Percentiles rank a stretch among this genome's conserved stretches.
Evolutionary conservation across 768 basidiomycete species (phyloP).

Genomic region (Cystobasidium ongulense): DNA sequence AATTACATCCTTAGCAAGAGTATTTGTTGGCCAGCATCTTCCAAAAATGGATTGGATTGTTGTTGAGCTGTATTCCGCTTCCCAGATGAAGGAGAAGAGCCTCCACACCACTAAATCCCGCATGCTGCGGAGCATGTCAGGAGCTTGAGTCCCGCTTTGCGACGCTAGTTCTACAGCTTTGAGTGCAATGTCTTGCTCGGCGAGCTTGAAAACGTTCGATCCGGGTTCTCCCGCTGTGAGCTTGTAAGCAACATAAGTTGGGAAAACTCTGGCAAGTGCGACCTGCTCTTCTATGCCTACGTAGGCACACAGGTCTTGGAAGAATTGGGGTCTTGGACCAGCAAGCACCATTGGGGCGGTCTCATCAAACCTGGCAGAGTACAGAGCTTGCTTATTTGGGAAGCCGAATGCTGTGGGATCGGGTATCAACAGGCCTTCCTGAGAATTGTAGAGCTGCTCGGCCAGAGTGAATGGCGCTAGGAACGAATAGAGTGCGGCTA

Average conservation of each 20-base stretch:
- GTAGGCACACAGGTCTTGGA: slow-evolving; percentile 1
- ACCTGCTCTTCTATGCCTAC: background rate
- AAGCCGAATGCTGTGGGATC: slow-evolving; percentile 66
- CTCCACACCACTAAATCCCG: slow-evolving; percentile 12
- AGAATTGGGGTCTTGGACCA: background rate
- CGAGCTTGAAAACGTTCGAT: background rate
- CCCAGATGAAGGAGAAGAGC: slow-evolving; percentile 25
- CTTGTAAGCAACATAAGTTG: slow-evolving; percentile 15
- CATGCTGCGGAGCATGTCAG: background rate
- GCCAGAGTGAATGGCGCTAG: slow-evolving; percentile 68
- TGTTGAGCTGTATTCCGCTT: background rate
- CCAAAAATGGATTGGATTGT: background rate
- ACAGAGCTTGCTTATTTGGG: slow-evolving; percentile 57
- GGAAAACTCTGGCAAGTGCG: slow-evolving; percentile 3
- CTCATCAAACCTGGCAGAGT: slow-evolving; percentile 58
- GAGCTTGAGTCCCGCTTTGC: background rate
- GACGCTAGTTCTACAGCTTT: slow-evolving; percentile 2
- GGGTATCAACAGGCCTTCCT: slow-evolving; percentile 54
- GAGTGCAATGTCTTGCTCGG: background rate
- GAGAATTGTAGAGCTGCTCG: slow-evolving; percentile 48
- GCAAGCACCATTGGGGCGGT: slow-evolving; percentile 58
- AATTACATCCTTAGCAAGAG: background rate
- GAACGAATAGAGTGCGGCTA: slow-evolving; percentile 62
- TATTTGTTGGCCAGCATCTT: slow-evolving; percentile 32
- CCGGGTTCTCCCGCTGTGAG: slow-evolving; percentile 5